These are phyloP conservation scores for Gleditsia sinensis DNA, from an alignment of 306 rosid species.

Conservation along the genomic window DNA sequence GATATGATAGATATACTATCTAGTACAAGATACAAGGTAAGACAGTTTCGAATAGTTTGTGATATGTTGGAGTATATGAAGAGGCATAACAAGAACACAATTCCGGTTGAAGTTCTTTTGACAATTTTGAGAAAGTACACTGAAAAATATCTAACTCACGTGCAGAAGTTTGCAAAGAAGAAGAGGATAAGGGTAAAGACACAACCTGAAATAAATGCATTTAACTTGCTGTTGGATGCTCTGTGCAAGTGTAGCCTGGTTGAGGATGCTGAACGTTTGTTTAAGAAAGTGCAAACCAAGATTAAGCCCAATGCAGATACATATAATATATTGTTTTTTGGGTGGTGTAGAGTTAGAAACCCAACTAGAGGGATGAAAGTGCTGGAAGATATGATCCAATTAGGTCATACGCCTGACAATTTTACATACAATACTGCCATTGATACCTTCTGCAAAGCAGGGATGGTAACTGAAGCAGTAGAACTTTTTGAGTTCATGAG, in stretches of 20 bases:
- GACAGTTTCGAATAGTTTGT: constrained; percentile 85
- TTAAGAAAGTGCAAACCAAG: constrained; percentile 63
- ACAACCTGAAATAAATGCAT: constrained; percentile 82
- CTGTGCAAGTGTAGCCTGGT: constrained; percentile 88
- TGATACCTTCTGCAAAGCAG: constrained; percentile 75
- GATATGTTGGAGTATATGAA: constrained; percentile 87
- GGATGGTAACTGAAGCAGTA: constrained; percentile 72
- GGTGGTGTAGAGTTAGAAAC: constrained; percentile 95
- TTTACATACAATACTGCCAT: constrained; percentile 84
- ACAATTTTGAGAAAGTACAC: constrained; percentile 70
- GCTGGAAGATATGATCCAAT: constrained; percentile 75
- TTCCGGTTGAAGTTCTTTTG: constrained; percentile 70
- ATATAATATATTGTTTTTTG: constrained; percentile 70
- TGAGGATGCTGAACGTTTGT: constrained; percentile 70
- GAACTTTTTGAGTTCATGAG: constrained; percentile 89
- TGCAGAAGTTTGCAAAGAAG: constrained; percentile 88
- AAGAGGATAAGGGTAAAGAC: constrained; percentile 80
- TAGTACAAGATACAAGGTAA: constrained; percentile 70
- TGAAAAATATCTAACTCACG: constrained; percentile 70
- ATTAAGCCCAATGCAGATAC: constrained; percentile 72
- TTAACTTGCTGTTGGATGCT: constrained; percentile 77
- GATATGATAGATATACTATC: constrained; percentile 88
- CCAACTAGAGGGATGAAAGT: constrained; percentile 74
- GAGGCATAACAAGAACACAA: constrained; percentile 61
- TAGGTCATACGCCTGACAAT: constrained; percentile 78